These are phyloP conservation scores for Prunus armeniaca DNA, from an alignment of 306 rosid genomes.

Conservation along the genomic window DNA sequence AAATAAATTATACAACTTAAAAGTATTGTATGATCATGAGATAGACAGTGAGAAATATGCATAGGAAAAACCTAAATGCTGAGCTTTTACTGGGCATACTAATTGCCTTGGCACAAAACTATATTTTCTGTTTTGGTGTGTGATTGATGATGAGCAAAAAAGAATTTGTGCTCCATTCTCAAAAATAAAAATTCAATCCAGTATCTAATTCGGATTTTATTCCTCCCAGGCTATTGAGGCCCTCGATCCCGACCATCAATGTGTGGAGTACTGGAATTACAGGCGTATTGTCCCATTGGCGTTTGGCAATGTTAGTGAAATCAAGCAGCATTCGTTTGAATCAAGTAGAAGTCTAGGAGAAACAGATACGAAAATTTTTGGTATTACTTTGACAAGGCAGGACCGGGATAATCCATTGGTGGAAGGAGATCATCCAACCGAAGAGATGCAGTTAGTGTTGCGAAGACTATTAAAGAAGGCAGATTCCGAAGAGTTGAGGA, in stretches of 20 bases:
- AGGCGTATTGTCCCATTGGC: conserved; percentile 21
- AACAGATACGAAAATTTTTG: conserved; percentile 38
- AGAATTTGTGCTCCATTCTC: not conserved
- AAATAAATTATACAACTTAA: not conserved
- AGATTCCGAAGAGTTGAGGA: conserved; percentile 51
- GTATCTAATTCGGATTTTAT: conserved; percentile 4
- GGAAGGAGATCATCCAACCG: conserved; percentile 28
- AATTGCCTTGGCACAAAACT: not conserved
- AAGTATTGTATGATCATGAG: not conserved
- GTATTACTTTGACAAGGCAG: conserved; percentile 38
- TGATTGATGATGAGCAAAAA: not conserved
- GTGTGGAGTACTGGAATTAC: conserved; percentile 78
- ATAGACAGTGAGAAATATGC: not conserved
- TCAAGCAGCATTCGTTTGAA: conserved; percentile 27
- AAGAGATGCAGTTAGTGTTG: conserved; percentile 38
- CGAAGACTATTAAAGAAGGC: conserved; percentile 54
- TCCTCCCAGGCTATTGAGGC: conserved; percentile 71
- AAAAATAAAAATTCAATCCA: not conserved
- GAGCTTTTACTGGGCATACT: conserved; percentile 2
- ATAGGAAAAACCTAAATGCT: not conserved
- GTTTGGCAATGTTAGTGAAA: conserved; percentile 16
- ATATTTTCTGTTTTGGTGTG: not conserved
- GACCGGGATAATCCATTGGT: conserved; percentile 18
- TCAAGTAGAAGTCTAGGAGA: conserved; percentile 32
- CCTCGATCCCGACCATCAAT: conserved; percentile 64